phyloP scores from a whole-genome alignment of 2,329 filamentous ascomycete species.

The Albophoma yamanashiensis region DNA sequence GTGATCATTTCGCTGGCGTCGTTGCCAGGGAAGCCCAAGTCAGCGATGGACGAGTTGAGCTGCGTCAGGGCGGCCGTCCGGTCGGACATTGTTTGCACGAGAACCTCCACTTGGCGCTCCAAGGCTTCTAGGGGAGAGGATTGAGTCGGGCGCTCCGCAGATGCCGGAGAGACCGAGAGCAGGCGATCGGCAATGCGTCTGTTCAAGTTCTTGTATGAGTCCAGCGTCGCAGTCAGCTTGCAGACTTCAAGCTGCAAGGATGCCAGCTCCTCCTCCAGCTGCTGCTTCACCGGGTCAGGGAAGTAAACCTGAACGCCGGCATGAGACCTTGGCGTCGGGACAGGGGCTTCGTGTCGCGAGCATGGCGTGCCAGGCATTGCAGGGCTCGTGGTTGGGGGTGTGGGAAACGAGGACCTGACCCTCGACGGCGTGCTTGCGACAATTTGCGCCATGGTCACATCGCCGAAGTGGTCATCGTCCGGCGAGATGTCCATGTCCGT shows the following conservation, averaged over 20 bases:
- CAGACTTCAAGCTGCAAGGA: constrained; percentile 37
- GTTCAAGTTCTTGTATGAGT: constrained; percentile 33
- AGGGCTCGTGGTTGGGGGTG: constrained; percentile 45
- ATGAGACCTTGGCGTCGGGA: constrained; percentile 12
- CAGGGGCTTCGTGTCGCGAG: constrained; percentile 5
- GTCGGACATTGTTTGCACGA: constrained; percentile 36
- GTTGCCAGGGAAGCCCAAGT: constrained; percentile 38
- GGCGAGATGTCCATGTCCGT: constrained; percentile 18
- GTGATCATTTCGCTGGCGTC: constrained; percentile 38
- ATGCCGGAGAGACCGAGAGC: constrained; percentile 7
- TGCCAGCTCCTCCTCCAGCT: constrained; percentile 33
- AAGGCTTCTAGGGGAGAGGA: constrained; percentile 17
- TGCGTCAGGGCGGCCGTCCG: constrained; percentile 34
- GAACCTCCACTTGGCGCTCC: constrained; percentile 29
- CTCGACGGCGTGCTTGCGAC: constrained; percentile 40
- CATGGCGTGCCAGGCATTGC: constrained; percentile 25
- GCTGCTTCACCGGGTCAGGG: constrained; percentile 29
- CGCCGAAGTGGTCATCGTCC: constrained; percentile 31
- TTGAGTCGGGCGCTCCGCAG: constrained; percentile 2
- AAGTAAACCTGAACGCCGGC: constrained; percentile 29
- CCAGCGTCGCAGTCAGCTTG: constrained; percentile 36
- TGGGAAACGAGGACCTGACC: constrained; percentile 36
- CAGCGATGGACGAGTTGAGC: constrained; percentile 32
- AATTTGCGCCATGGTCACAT: constrained; percentile 39
- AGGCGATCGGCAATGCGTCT: constrained; percentile 25